Evolutionary conservation across 75 land plant species (phyloP).

Genomic region (Isoetes taiwanensis): DNA sequence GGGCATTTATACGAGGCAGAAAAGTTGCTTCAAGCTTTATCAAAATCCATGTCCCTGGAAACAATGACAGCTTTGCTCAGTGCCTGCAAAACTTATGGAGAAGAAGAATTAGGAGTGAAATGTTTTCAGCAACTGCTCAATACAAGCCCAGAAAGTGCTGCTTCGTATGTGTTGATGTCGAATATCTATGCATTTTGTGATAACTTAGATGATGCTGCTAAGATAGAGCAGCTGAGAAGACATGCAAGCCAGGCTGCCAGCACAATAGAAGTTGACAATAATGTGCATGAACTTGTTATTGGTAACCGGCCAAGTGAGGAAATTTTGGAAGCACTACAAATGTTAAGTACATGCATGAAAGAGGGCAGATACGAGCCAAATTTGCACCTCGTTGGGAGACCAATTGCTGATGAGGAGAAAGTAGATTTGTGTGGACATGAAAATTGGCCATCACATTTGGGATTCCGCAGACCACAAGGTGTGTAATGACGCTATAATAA

Average conservation of each 20-base stretch:
- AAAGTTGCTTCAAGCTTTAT: neutral
- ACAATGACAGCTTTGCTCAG: constrained; percentile 8
- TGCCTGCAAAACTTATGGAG: constrained; percentile 9
- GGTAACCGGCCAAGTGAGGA: constrained; percentile 11
- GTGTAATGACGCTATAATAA: neutral
- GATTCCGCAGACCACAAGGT: neutral
- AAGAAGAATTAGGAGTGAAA: neutral
- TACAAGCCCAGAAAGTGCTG: constrained; percentile 1
- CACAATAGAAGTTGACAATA: constrained; percentile 13
- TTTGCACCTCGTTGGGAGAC: neutral
- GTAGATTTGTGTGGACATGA: constrained; percentile 7
- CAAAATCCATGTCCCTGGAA: constrained; percentile 4
- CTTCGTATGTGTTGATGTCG: constrained; percentile 11
- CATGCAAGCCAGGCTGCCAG: constrained; percentile 25
- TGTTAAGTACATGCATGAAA: too few species aligned
- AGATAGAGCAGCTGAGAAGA: constrained; percentile 2
- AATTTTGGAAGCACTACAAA: too few species aligned
- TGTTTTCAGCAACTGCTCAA: constrained; percentile 3
- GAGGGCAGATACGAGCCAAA: neutral
- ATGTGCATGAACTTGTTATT: constrained; percentile 1
- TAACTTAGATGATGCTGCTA: neutral
- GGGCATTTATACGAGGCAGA: constrained; percentile 13
- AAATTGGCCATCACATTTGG: constrained; percentile 7
- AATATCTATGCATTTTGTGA: constrained; percentile 11
- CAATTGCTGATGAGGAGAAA: neutral